Conservation (phyloP, 768 basidiomycete genomes). For the Trametes cubensis region DNA sequence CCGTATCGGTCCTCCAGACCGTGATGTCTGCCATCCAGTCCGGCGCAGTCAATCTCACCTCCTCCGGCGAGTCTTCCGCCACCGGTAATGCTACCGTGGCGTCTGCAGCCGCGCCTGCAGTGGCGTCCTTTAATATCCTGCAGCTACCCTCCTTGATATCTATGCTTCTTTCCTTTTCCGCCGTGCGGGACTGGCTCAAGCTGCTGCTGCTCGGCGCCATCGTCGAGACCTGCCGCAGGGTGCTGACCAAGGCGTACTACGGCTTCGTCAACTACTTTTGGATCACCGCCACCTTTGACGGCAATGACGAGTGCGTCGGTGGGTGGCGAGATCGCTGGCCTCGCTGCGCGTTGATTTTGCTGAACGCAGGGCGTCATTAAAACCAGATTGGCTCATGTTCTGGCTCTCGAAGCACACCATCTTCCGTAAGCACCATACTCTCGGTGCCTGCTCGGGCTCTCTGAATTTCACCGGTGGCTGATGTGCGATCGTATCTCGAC, state of each 20-base stretch:
- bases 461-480: neutral
- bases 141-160: conserved; percentile 34
- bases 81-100: conserved; percentile 1
- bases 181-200: conserved; percentile 67
- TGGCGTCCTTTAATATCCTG: conserved; percentile 9
- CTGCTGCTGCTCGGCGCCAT: conserved; percentile 63
- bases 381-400: conserved; percentile 71
- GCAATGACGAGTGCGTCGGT: conserved; percentile 61
- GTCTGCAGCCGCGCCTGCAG: neutral
- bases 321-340: conserved; percentile 25
- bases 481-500: neutral
- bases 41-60: conserved; percentile 13
- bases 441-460: neutral
- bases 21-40: conserved; percentile 22
- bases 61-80: neutral
- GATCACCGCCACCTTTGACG: conserved; percentile 63
- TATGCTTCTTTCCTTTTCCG: conserved; percentile 55
- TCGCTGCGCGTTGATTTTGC: conserved; percentile 6
- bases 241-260: conserved; percentile 46
- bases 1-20: conserved; percentile 16
- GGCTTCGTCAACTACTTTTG: conserved; percentile 56
- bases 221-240: conserved; percentile 60
- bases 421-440: conserved; percentile 15
- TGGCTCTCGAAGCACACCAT: conserved; percentile 62
- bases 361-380: neutral